phyloP scores from a whole-genome alignment of 1,284 basidiomycete genomes.

The Trichosporon coremiiforme region DNA sequence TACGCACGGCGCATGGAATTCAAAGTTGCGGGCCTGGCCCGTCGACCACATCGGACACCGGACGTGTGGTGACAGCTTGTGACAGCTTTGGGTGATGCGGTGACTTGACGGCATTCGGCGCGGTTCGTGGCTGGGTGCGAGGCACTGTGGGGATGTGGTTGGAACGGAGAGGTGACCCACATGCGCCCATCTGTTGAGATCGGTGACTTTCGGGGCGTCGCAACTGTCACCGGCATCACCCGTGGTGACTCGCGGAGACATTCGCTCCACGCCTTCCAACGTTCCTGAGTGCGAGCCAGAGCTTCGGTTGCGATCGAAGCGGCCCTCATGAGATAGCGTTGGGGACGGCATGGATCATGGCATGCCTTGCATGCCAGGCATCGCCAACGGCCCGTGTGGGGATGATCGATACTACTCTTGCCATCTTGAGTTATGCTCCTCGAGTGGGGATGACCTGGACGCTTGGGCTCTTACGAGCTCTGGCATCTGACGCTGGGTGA shows the following conservation, averaged over 20 bases:
- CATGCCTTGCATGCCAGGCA: background rate
- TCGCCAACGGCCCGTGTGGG: background rate
- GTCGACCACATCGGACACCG: background rate
- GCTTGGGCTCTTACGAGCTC: background rate
- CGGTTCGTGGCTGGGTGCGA: background rate
- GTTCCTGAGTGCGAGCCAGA: constrained; percentile 10
- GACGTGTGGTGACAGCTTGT: background rate
- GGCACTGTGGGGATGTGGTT: constrained; percentile 7
- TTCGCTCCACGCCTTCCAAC: constrained; percentile 5
- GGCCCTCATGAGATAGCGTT: too few relatives aligned
- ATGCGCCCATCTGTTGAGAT: constrained; percentile 3
- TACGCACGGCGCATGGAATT: constrained; percentile 18
- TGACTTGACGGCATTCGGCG: background rate
- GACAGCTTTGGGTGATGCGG: background rate
- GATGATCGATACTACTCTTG: background rate
- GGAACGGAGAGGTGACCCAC: constrained; percentile 1
- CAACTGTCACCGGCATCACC: constrained; percentile 16
- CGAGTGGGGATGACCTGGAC: background rate
- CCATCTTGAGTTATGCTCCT: background rate
- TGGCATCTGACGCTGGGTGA: background rate
- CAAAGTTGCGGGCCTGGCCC: background rate
- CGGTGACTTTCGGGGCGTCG: constrained; percentile 18
- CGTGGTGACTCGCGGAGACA: constrained; percentile 16
- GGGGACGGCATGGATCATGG: background rate
- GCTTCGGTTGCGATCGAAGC: background rate